phyloP scores from a whole-genome alignment of 192 early-diverging fungal species.

The Umbelopsis sp. region DNA sequence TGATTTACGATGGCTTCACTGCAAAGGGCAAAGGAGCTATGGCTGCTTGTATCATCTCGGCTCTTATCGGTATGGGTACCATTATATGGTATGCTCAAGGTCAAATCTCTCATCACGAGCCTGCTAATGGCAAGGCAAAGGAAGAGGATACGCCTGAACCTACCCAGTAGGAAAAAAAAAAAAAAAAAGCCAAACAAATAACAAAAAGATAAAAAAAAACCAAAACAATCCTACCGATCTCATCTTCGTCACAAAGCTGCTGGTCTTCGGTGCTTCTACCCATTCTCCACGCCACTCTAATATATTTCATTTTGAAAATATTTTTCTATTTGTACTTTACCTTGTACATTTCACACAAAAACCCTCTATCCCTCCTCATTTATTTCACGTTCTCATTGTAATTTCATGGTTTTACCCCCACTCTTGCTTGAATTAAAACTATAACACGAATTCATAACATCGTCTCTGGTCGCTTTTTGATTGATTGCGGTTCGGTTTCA shows the following conservation, averaged over 20 bases:
- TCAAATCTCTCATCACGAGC: neutral
- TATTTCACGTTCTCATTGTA: neutral
- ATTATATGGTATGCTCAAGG: conserved; percentile 73
- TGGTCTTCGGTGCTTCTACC: neutral
- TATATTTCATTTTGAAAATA: neutral
- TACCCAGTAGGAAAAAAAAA: neutral
- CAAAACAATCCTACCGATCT: too few relatives aligned
- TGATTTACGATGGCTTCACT: conserved; percentile 62
- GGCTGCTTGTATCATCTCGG: conserved; percentile 68
- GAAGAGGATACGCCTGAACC: too few relatives aligned
- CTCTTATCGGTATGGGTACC: conserved; percentile 71
- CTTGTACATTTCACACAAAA: neutral
- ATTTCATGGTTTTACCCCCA: neutral
- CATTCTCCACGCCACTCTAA: neutral
- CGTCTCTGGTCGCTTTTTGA: too few relatives aligned
- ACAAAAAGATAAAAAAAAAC: neutral
- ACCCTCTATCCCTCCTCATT: neutral
- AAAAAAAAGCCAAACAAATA: neutral
- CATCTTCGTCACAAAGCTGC: too few relatives aligned
- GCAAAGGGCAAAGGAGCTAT: conserved; percentile 71
- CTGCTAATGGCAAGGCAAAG: too few relatives aligned
- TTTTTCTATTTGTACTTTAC: conserved; percentile 5
- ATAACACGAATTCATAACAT: too few relatives aligned
- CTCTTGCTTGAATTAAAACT: neutral
- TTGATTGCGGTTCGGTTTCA: too few relatives aligned